These are phyloP conservation scores for Coemansia sp. DNA, from an alignment of 192 early-diverging fungal species.

Conservation along the genomic window DNA sequence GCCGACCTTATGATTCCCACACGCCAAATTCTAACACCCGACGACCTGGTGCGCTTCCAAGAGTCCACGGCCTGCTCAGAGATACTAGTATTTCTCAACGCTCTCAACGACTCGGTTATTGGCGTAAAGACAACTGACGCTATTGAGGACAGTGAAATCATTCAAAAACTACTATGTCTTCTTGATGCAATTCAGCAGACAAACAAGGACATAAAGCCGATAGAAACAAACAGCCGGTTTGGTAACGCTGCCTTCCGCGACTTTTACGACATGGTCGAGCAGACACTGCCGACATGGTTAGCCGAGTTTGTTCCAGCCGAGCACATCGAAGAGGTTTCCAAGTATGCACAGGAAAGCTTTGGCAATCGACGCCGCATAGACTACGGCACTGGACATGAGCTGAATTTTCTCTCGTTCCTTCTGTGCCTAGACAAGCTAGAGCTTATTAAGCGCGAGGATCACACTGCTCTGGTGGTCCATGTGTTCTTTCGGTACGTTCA, in stretches of 20 bases:
- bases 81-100: conserved; percentile 68
- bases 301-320: conserved; percentile 39
- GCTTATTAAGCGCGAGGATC: conserved; percentile 65
- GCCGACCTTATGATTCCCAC: conserved; percentile 26
- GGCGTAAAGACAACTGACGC: conserved; percentile 61
- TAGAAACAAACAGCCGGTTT: conserved; percentile 78
- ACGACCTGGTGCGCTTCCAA: conserved; percentile 79
- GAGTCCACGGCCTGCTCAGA: conserved; percentile 61
- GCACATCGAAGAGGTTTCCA: conserved; percentile 61
- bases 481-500: conserved; percentile 83
- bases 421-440: conserved; percentile 77
- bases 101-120: conserved; percentile 72
- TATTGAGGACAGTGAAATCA: conserved; percentile 51
- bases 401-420: conserved; percentile 85
- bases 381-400: conserved; percentile 97
- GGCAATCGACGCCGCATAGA: conserved; percentile 92
- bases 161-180: conserved; percentile 62
- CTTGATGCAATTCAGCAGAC: conserved; percentile 66
- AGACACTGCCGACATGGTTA: conserved; percentile 34
- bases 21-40: conserved; percentile 75
- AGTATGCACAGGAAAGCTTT: conserved; percentile 82
- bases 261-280: conserved; percentile 76
- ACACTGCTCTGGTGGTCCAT: conserved; percentile 71
- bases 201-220: conserved; percentile 68
- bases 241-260: conserved; percentile 93